Evolutionary conservation across 352 stramenopile species (phyloP), one percentile per base, ranked within the genome.

Genomic region (Phytophthora syringae): DNA sequence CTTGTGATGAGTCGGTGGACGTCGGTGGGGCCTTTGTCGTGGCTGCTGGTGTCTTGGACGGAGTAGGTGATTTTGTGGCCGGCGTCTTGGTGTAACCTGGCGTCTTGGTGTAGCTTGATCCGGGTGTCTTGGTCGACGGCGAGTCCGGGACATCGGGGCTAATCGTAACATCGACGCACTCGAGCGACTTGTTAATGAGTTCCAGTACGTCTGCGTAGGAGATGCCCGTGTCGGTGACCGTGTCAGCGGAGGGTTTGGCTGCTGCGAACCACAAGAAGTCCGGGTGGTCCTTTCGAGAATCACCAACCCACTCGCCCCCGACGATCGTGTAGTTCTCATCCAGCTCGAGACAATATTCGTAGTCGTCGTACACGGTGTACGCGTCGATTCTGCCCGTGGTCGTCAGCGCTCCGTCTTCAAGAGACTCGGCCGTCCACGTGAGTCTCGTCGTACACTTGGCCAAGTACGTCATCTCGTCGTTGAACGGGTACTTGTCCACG

Each of bases 401-500:
- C n/a, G 72, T 72, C 10, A 82, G 64, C 20, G 65, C 65, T 1
- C 72, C 74, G 40, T 83, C 72, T 47, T 86, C 77, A 55, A 74
- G 52, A 21, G 65, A 76, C 52, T 86, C 74, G 0, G 66, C 56
- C 15, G 85, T 82, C 71, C 76, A 88, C 24, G 63, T 75, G 28
- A 89, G 63, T 25, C 47, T 62, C 5, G 59, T 85, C 43, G 68
- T 59, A n/a, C 79, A 78, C 56, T 82, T 86, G 45, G 70, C 59
- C 52, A 89, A 57, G 34, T 67, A 72, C 20, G 47, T 58, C 15
- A 66, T 51, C 0, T 52, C 57, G 25, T 52, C 50, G 52, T 88
- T 88, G 74, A 89, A 89, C 58, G 76, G 78, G 45, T 89, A 89
- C 56, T 49, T 72, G 15, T 58, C 54, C 16, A 70, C 70, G 37